phyloP scores from a whole-genome alignment of 345 rosid genomes.

The Ricinus communis region DNA sequence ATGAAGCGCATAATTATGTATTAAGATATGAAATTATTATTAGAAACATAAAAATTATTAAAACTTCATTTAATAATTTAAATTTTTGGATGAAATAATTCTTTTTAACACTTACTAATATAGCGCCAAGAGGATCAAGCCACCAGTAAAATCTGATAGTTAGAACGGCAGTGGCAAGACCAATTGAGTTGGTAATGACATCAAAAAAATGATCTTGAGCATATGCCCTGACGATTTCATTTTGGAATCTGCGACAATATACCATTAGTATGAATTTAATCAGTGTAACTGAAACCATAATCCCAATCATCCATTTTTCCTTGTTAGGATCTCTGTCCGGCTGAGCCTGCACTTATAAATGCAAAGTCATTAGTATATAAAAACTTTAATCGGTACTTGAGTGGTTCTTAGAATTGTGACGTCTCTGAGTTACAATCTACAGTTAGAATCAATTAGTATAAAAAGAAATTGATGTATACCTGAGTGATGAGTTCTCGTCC shows the following conservation, averaged over 20 bases:
- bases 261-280: conserved; percentile 40
- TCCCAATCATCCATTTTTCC: conserved; percentile 59
- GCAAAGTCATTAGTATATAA: no score
- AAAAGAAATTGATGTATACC: conserved; percentile 38
- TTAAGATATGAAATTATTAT: no score
- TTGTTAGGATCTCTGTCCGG: conserved; percentile 43
- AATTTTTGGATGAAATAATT: no score
- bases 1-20: no score
- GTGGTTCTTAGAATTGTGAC: no score
- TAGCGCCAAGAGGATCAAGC: conserved; percentile 57
- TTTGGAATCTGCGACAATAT: conserved; percentile 44
- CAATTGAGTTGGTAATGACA: conserved; percentile 53
- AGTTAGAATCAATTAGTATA: no score
- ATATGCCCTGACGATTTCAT: conserved; percentile 46
- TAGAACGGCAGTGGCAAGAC: conserved; percentile 44
- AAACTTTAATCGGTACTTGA: no score
- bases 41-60: no score
- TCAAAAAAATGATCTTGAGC: conserved; percentile 61
- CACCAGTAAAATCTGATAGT: conserved; percentile 54
- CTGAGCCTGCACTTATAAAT: background rate
- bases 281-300: conserved; percentile 48
- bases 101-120: conserved; percentile 49
- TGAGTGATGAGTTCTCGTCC: conserved; percentile 42
- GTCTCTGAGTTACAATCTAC: no score
- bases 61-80: no score